Evolutionary conservation across 2,329 filamentous ascomycete species (phyloP), one percentile per base, ranked within the genome.

Genomic region (Fusarium kyushuense): DNA sequence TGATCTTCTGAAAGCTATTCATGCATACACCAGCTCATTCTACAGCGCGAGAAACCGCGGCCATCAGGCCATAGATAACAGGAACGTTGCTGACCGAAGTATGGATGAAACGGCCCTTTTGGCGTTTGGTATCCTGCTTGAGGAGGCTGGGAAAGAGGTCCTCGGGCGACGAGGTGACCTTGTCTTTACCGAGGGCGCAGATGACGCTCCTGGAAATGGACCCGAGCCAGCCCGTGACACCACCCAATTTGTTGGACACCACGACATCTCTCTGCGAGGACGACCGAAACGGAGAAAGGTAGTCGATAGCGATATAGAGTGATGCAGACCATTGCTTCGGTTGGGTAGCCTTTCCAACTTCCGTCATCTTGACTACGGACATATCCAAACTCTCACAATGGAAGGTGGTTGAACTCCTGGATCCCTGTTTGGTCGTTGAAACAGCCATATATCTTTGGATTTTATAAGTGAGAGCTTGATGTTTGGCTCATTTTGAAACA

Each of bases 21-120:
- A 94, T 78, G 80, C 80, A 29, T 94, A 94, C 73, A 76, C 88
- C 2, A 89, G 90, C 54, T 85, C 86, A 57, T 92, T 89, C 76
- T 94, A 93, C 78, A 81, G 82, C 38, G 79, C 79, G 11, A 76
- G 81, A 55, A 73, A 67, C 25, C 69, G 76, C 61, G 62, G 67
- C 52, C 53, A 61, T 53, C 47, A 65, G 35, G 19, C 47, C 29
- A 63, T 70, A n/a, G 70, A 65, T 32, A 58, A 67, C 10, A 69
- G 75, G 30, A 76, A 76, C 53, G 72, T 84, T 36, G 83, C 87
- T 62, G 84, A 87, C 74, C 77, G 84, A 67, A 92, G 88, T 76
- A 87, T 95, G 86, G 91, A 95, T 74, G 92, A 93, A 80, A 93
- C 91, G 16, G 92, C 92, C 6, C 82, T 95, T 59, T 80, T 95